Conservation (phyloP, 1,139 yeast species). For the Pneumocystis jirovecii region DNA sequence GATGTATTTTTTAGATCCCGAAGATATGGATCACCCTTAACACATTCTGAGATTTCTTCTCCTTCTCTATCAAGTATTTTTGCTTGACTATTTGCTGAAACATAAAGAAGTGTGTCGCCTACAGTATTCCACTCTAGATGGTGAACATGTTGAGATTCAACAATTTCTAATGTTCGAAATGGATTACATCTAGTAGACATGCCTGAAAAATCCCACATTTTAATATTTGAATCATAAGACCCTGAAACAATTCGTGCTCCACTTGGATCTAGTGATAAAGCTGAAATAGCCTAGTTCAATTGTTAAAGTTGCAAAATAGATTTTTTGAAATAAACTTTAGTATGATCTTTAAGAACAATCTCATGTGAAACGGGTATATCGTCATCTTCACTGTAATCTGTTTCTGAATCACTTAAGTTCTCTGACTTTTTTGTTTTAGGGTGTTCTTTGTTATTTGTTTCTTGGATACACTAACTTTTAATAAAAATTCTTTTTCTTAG, state of each 20-base stretch:
- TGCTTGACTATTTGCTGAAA: conserved; percentile 21
- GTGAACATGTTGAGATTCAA: conserved; percentile 21
- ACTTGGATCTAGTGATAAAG: conserved; percentile 21
- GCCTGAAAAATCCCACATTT: conserved; percentile 26
- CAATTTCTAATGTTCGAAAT: conserved; percentile 22
- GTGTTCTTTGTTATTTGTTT: not conserved
- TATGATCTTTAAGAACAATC: conserved; percentile 20
- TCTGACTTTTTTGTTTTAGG: not conserved
- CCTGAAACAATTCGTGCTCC: conserved; percentile 24
- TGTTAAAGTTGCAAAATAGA: not conserved
- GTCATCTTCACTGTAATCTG: conserved; percentile 16
- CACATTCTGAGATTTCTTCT: conserved; percentile 19
- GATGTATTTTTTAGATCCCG: conserved; percentile 27
- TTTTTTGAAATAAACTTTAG: conserved; percentile 9
- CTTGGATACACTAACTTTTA: not conserved
- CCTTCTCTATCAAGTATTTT: conserved; percentile 14
- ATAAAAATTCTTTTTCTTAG: not conserved
- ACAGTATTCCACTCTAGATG: conserved; percentile 17
- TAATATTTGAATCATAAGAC: conserved; percentile 21
- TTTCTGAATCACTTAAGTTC: not conserved
- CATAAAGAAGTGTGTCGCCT: conserved; percentile 19
- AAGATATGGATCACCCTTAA: conserved; percentile 27
- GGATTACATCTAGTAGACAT: conserved; percentile 21
- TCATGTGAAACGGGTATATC: conserved; percentile 24
- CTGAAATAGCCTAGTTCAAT: conserved; percentile 16